Percentiles rank a stretch among this genome's conserved stretches.
phyloP scores from a whole-genome alignment of 352 stramenopile genomes.

The Phytophthora vignae region DNA sequence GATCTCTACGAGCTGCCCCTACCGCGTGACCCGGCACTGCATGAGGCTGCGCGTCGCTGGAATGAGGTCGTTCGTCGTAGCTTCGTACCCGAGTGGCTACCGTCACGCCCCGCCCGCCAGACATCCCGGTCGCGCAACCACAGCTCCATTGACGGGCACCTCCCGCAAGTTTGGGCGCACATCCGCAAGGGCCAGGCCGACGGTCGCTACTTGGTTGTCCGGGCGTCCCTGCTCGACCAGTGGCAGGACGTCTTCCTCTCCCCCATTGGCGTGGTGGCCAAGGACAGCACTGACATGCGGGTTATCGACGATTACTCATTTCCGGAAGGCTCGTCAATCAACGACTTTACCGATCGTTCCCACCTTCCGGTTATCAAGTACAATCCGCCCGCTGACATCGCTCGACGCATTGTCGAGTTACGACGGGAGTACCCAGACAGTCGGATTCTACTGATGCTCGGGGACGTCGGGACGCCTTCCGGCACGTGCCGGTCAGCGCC shows the following conservation, averaged over 20 bases:
- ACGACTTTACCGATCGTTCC: background rate
- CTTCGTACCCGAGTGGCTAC: background rate
- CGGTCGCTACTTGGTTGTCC: background rate
- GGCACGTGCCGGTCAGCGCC: background rate
- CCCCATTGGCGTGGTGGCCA: background rate
- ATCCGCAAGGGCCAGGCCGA: background rate
- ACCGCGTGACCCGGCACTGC: background rate
- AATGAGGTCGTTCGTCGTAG: background rate
- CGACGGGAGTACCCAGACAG: background rate
- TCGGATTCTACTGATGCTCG: background rate
- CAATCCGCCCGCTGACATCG: background rate
- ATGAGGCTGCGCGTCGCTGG: background rate
- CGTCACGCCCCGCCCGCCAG: background rate
- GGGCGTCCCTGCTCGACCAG: background rate
- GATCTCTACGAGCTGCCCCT: background rate
- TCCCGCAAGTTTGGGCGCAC: background rate
- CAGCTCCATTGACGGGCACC: background rate
- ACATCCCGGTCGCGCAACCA: background rate
- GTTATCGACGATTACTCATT: background rate
- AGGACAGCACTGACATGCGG: background rate
- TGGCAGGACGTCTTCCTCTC: background rate
- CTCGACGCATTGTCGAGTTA: background rate
- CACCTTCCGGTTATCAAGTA: background rate
- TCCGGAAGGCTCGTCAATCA: background rate
- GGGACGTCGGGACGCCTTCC: background rate